phyloP scores from a whole-genome alignment of 352 stramenopile species.

The Elongisporangium anandrum region DNA sequence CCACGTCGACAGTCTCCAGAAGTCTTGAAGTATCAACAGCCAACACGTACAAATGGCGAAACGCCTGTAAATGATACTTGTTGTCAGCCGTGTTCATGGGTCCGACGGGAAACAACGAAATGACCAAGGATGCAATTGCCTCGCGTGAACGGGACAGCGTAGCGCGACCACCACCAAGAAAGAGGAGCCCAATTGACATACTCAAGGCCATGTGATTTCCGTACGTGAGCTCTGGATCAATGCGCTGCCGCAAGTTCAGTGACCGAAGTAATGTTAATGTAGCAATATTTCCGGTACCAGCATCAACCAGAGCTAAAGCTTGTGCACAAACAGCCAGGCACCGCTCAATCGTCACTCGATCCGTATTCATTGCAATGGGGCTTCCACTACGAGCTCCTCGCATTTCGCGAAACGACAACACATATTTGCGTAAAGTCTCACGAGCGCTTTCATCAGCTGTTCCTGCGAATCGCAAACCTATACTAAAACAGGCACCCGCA shows the following conservation, averaged over 20 bases:
- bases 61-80: slow-evolving; percentile 86
- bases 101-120: slow-evolving; percentile 93
- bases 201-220: slow-evolving; percentile 95
- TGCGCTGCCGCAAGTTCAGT: slow-evolving; percentile 71
- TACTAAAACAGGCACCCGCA: slow-evolving; percentile 92
- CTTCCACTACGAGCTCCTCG: slow-evolving; percentile 34
- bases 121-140: slow-evolving; percentile 93
- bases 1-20: slow-evolving; percentile 76
- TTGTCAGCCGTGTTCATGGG: slow-evolving; percentile 93
- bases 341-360: slow-evolving; percentile 90
- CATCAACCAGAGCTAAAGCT: slow-evolving; percentile 93
- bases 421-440: slow-evolving; percentile 51
- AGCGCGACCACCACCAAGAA: slow-evolving; percentile 92
- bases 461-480: slow-evolving; percentile 94
- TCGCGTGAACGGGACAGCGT: slow-evolving; percentile 87
- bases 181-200: slow-evolving; percentile 95
- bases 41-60: slow-evolving; percentile 90
- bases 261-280: slow-evolving; percentile 91
- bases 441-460: slow-evolving; percentile 60
- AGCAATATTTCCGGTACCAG: slow-evolving; percentile 93
- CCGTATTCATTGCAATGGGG: slow-evolving; percentile 51
- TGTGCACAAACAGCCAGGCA: slow-evolving; percentile 91
- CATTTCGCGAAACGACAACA: slow-evolving; percentile 78
- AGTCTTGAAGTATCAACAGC: slow-evolving; percentile 71
- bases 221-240: slow-evolving; percentile 87